Evolutionary conservation across 805 yeast species (phyloP).

Genomic region (Saccharomyces eubayanus): DNA sequence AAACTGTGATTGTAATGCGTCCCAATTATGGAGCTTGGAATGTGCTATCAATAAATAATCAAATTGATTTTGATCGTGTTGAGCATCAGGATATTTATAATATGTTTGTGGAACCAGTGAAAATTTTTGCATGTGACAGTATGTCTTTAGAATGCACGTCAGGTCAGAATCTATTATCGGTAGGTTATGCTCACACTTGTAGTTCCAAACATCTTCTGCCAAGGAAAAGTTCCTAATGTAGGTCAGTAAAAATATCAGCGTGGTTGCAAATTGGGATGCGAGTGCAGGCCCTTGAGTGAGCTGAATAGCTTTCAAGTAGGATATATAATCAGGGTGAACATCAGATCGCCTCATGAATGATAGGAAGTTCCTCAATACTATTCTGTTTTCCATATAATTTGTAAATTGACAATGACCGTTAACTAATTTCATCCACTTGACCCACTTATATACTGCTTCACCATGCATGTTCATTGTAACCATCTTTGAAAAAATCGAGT

Average conservation of each 20-base stretch:
- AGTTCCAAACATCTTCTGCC: slow-evolving; percentile 27
- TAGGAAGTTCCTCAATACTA: slow-evolving; percentile 14
- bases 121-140: slow-evolving; percentile 15
- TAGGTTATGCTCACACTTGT: slow-evolving; percentile 19
- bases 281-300: slow-evolving; percentile 12
- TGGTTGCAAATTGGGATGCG: slow-evolving; percentile 25
- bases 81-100: slow-evolving; percentile 34
- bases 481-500: slow-evolving; percentile 11
- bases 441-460: slow-evolving; percentile 18
- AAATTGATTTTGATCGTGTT: slow-evolving; percentile 37
- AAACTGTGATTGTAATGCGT: slow-evolving; percentile 45
- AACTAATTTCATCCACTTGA: slow-evolving; percentile 15
- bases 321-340: not conserved
- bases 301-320: slow-evolving; percentile 3
- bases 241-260: slow-evolving; percentile 17
- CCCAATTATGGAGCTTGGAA: slow-evolving; percentile 44
- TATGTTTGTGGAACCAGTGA: slow-evolving; percentile 31
- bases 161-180: slow-evolving; percentile 16
- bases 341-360: slow-evolving; percentile 9
- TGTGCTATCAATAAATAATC: slow-evolving; percentile 41
- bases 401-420: slow-evolving; percentile 25
- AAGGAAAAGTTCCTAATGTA: slow-evolving; percentile 9
- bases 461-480: not conserved
- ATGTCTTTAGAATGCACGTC: slow-evolving; percentile 20
- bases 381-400: slow-evolving; percentile 13